phyloP scores from a whole-genome alignment of 192 early-diverging fungal species.

The Coemansia sp. region DNA sequence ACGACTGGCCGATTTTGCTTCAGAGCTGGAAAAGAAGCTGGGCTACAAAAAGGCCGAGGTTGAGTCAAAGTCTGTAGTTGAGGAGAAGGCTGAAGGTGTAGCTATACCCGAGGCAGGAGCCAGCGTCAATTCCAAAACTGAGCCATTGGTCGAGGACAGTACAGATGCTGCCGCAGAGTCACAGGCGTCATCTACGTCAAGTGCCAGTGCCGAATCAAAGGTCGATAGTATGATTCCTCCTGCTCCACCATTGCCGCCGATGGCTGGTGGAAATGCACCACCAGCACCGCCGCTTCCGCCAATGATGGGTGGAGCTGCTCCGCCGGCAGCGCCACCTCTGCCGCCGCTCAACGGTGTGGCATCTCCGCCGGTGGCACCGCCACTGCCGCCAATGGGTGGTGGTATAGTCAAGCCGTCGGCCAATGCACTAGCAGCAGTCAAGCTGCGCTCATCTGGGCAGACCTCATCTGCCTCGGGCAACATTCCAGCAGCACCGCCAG shows the following conservation, averaged over 20 bases:
- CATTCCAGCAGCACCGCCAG: slow-evolving; percentile 17
- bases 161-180: neutral
- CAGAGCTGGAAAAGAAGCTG: slow-evolving; percentile 52
- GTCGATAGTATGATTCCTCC: neutral
- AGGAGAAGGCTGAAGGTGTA: neutral
- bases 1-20: slow-evolving; percentile 46
- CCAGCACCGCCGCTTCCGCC: slow-evolving; percentile 37
- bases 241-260: neutral
- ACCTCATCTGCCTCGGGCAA: slow-evolving; percentile 3
- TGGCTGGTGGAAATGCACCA: neutral
- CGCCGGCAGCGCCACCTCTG: slow-evolving; percentile 45
- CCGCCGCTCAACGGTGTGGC: slow-evolving; percentile 13
- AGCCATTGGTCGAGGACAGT: neutral
- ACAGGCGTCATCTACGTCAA: neutral
- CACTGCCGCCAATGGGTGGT: slow-evolving; percentile 25
- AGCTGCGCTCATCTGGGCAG: slow-evolving; percentile 41
- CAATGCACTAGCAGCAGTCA: slow-evolving; percentile 30
- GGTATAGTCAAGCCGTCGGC: slow-evolving; percentile 26
- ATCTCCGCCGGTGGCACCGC: slow-evolving; percentile 17
- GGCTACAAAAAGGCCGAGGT: slow-evolving; percentile 16
- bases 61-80: neutral
- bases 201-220: neutral
- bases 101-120: neutral
- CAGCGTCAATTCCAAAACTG: neutral
- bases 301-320: slow-evolving; percentile 12